A percentile compares a stretch with the other conserved stretches of the same genome.
phyloP scores from a whole-genome alignment of 2,329 filamentous ascomycete species.

The Hypoxylon sp. region DNA sequence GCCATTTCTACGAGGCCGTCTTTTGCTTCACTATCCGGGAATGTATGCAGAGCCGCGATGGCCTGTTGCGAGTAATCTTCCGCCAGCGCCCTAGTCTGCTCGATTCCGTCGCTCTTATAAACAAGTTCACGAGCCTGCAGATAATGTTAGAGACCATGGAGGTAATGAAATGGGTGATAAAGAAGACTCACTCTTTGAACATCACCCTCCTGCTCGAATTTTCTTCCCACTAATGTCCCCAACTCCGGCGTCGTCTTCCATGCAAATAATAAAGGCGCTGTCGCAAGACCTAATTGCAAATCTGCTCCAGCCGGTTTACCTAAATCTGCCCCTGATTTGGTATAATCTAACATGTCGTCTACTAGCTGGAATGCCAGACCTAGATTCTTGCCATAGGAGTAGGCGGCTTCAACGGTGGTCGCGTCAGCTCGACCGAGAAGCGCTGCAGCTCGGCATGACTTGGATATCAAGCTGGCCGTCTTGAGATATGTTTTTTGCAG shows the following conservation, averaged over 20 bases:
- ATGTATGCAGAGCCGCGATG: slow-evolving; percentile 83
- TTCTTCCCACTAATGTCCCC: slow-evolving; percentile 89
- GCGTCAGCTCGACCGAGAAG: slow-evolving; percentile 83
- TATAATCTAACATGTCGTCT: slow-evolving; percentile 98
- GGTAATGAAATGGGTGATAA: neutral
- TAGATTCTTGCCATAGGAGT: slow-evolving; percentile 92
- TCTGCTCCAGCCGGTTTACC: slow-evolving; percentile 97
- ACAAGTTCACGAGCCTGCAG: slow-evolving; percentile 88
- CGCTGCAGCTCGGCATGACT: slow-evolving; percentile 92
- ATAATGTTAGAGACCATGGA: slow-evolving; percentile 29
- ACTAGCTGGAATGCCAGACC: slow-evolving; percentile 97
- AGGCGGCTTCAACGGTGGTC: slow-evolving; percentile 89
- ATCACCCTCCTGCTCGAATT: slow-evolving; percentile 88
- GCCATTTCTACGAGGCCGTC: slow-evolving; percentile 94
- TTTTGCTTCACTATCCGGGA: slow-evolving; percentile 97
- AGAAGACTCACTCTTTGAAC: slow-evolving; percentile 77
- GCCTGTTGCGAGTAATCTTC: slow-evolving; percentile 93
- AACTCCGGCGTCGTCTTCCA: slow-evolving; percentile 92
- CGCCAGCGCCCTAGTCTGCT: slow-evolving; percentile 91
- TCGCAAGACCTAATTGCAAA: slow-evolving; percentile 91
- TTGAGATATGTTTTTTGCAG: slow-evolving; percentile 99
- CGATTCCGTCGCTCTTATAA: slow-evolving; percentile 84
- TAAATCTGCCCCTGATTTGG: slow-evolving; percentile 83
- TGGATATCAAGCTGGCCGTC: slow-evolving; percentile 94
- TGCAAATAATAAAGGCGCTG: slow-evolving; percentile 92